Conservation (phyloP, 257 asterid genomes). For the Salvia hispanica region DNA sequence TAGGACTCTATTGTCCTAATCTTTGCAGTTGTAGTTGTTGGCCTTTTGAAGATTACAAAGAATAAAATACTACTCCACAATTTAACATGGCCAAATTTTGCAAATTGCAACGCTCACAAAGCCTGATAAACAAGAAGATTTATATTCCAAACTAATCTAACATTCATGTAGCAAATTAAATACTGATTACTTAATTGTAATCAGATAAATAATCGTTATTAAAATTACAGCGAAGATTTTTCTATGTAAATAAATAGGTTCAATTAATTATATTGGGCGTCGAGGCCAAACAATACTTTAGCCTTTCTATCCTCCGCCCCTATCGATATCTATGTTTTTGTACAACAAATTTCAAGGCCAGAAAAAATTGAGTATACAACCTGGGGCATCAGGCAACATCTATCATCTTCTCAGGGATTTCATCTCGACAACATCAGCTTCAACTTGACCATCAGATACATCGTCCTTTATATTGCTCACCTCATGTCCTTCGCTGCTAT, state of each 20-base stretch:
- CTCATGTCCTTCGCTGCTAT: neutral
- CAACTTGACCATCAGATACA: conserved; percentile 24
- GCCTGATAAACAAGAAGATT: neutral
- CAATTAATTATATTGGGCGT: conserved; percentile 18
- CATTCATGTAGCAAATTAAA: neutral
- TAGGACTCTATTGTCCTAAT: no score
- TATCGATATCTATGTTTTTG: conserved; percentile 17
- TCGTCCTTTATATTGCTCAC: conserved; percentile 19
- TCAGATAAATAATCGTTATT: neutral
- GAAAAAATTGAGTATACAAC: conserved; percentile 11
- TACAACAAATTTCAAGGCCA: neutral
- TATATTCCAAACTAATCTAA: neutral
- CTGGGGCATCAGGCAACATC: conserved; percentile 19
- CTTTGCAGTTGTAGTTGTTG: no score
- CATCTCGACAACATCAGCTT: conserved; percentile 29
- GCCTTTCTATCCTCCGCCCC: no score
- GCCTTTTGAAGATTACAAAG: no score
- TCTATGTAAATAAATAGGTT: conserved; percentile 24
- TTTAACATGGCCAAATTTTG: no score
- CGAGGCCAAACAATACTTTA: conserved; percentile 18
- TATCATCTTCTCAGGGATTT: conserved; percentile 23
- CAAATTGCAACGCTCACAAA: neutral
- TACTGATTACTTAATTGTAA: neutral
- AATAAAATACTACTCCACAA: no score
- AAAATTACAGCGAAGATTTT: conserved; percentile 24